Base-by-base conservation (phyloP, 2,329 filamentous ascomycete genomes). In the Aspergillus amoenus region DNA sequence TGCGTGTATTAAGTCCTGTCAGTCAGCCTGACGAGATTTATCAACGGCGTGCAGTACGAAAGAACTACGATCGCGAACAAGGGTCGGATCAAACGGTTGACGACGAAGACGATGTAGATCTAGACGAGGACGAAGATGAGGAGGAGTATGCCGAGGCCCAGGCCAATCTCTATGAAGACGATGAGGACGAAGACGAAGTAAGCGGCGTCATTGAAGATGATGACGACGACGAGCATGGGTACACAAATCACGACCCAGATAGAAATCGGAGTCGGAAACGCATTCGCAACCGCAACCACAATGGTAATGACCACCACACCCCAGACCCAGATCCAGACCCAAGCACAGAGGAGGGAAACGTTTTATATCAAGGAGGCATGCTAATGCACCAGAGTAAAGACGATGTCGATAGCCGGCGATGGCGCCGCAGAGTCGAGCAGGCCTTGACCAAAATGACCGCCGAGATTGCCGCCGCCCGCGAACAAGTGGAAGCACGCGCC, bases 371-470 rank as follows among this genome's bases (percentile, higher is more conserved):
- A 39, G 45, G 55, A 53, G 50, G 30, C 55, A 57, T 50, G 55
- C 55, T 57, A 53, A 57, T 53, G 44, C 49, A 56, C n/a, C 46
- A 53, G 55, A 45, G 27, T 21, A 52, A 52, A 56, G 40, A 57
- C 57, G 49, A 67, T 64, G 54, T 64, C 27, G 61, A 66, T 22
- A 79, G 82, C 63, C 74, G 77, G 59, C 86, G 85, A 67, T 96
- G 92, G 91, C 87, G 89, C 51, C 87, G 84, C 58, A 87, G 89
- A 65, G 88, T 97, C 60, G 93, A 97, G 76, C 84, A 87, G 43
- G 90, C 91, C 21, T 81, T 97, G 56, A 90, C 93, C 55, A 90
- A 92, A 66, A 87, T 97, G 77, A 96, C 93, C 5, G 89, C 92
- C 15, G 94, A 99, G 75, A 86, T 99, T 32, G 93, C 94, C 1